phyloP scores from a whole-genome alignment of 257 asterid genomes.

The Penstemon newberryi region DNA sequence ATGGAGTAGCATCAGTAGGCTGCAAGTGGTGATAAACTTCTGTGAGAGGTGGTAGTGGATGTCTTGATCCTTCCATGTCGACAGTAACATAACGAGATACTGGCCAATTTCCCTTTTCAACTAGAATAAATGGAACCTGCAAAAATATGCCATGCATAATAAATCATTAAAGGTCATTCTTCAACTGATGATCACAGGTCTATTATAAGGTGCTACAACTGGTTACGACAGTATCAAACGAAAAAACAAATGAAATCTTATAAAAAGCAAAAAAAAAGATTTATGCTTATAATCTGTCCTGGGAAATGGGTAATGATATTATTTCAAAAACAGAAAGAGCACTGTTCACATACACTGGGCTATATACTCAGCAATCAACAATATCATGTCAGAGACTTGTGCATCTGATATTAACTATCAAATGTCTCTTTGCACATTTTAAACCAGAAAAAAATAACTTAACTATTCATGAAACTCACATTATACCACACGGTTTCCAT shows the following conservation, averaged over 20 bases:
- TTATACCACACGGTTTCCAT: not conserved
- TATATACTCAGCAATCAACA: slow-evolving; percentile 6
- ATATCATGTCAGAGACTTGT: slow-evolving; percentile 3
- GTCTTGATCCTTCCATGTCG: slow-evolving; percentile 85
- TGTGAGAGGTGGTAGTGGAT: slow-evolving; percentile 82
- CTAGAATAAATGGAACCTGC: slow-evolving; percentile 89
- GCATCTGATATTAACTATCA: slow-evolving; percentile 16
- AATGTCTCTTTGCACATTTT: not conserved
- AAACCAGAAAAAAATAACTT: not conserved
- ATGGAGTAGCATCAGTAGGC: slow-evolving; percentile 67
- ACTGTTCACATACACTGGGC: not conserved
- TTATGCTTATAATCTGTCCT: slow-evolving; percentile 2
- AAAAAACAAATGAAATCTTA: not conserved
- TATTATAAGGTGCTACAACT: slow-evolving; percentile 2
- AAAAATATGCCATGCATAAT: slow-evolving; percentile 14
- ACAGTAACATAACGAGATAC: slow-evolving; percentile 63
- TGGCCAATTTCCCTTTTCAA: slow-evolving; percentile 59
- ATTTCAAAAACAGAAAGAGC: slow-evolving; percentile 3
- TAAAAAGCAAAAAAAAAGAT: not conserved
- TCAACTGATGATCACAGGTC: not conserved
- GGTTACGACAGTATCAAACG: not conserved
- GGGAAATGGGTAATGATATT: not conserved
- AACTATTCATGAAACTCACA: not conserved
- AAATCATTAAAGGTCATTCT: slow-evolving; percentile 21
- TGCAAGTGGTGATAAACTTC: slow-evolving; percentile 71